phyloP scores from a whole-genome alignment of 345 rosid species.

The Boechera stricta region DNA sequence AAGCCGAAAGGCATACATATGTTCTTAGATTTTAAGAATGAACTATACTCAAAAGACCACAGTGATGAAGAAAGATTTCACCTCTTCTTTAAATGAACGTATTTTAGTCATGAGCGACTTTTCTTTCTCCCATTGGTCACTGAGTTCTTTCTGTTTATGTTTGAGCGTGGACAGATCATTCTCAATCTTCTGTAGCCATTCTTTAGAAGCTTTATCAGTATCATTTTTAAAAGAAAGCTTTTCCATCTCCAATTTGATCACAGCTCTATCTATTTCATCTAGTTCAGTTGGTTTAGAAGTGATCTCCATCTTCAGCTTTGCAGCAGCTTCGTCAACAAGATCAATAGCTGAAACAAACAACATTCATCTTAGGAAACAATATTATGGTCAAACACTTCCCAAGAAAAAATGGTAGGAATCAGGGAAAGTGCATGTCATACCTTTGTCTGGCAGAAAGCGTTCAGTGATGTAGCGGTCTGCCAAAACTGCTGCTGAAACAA shows the following conservation, averaged over 20 bases:
- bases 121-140: conserved; percentile 76
- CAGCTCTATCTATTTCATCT: conserved; percentile 87
- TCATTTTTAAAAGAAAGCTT: conserved; percentile 84
- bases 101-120: conserved; percentile 76
- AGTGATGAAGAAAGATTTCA: conserved; percentile 10
- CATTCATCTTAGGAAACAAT: not conserved
- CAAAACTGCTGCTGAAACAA: conserved; percentile 87
- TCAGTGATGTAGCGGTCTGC: conserved; percentile 91
- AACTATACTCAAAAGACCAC: not conserved
- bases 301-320: conserved; percentile 97
- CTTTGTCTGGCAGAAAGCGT: conserved; percentile 95
- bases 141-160: conserved; percentile 72
- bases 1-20: too few relatives aligned
- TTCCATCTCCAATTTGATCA: conserved; percentile 94
- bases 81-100: conserved; percentile 92
- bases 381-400: not conserved
- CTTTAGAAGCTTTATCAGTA: conserved; percentile 84
- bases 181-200: conserved; percentile 80
- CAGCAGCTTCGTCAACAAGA: conserved; percentile 96
- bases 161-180: conserved; percentile 65
- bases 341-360: conserved; percentile 77
- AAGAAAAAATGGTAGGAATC: not conserved
- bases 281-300: conserved; percentile 95
- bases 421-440: conserved; percentile 43
- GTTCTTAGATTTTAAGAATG: not conserved